Percentiles rank a stretch among this genome's conserved stretches.
These are phyloP conservation scores for Myriosclerotinia scirpicola DNA, from an alignment of 2,329 filamentous ascomycete species.

Conservation along the genomic window DNA sequence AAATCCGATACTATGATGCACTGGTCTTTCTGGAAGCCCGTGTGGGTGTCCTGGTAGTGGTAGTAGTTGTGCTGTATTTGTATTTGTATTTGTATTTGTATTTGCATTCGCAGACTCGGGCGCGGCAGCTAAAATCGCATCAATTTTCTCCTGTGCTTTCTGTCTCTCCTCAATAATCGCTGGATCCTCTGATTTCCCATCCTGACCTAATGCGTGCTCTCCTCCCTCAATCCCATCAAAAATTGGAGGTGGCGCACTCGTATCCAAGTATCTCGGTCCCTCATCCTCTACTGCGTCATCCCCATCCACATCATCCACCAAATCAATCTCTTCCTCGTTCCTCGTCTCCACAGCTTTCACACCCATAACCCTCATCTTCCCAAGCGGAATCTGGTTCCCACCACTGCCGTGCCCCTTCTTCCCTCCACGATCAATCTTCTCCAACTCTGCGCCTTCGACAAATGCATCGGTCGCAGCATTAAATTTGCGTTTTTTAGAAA, in stretches of 20 bases:
- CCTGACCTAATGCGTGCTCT: conserved; percentile 5
- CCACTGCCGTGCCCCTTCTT: conserved; percentile 41
- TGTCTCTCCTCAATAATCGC: conserved; percentile 26
- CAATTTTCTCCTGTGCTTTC: conserved; percentile 36
- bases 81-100: conserved; percentile 6
- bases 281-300: conserved; percentile 24
- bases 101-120: conserved; percentile 24
- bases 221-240: conserved; percentile 23
- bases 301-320: conserved; percentile 29
- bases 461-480: conserved; percentile 56
- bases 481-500: conserved; percentile 66
- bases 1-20: conserved; percentile 25
- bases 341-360: conserved; percentile 17
- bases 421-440: conserved; percentile 37
- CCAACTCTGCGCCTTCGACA: conserved; percentile 43
- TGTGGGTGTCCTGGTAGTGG: conserved; percentile 1
- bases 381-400: conserved; percentile 38
- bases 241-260: conserved; percentile 40
- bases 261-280: conserved; percentile 33
- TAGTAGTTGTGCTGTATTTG: conserved; percentile 8
- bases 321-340: conserved; percentile 34
- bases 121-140: conserved; percentile 32
- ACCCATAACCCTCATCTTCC: conserved; percentile 35
- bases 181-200: conserved; percentile 21
- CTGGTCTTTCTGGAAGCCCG: conserved; percentile 26